Evolutionary conservation across 306 rosid genomes (phyloP).

Genomic region (Malus sylvestris): DNA sequence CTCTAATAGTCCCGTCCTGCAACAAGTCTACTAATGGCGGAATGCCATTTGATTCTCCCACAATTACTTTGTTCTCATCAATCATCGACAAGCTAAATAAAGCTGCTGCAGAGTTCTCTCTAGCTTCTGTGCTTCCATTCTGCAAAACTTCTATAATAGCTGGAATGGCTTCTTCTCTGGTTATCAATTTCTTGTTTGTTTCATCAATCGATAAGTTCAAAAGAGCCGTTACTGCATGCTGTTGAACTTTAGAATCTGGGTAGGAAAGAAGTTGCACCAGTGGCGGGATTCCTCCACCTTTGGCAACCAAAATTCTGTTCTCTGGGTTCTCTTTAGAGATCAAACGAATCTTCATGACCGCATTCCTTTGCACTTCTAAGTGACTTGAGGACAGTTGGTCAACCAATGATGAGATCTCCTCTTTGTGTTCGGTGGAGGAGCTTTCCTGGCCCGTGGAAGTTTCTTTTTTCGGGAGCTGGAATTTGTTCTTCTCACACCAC

Average conservation of each 20-base stretch:
- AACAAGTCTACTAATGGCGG: slow-evolving; percentile 50
- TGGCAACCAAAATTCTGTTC: slow-evolving; percentile 47
- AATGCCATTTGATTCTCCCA: slow-evolving; percentile 49
- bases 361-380: slow-evolving; percentile 49
- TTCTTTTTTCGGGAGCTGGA: slow-evolving; percentile 33
- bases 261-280: slow-evolving; percentile 57
- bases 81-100: slow-evolving; percentile 72
- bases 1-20: slow-evolving; percentile 52
- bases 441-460: slow-evolving; percentile 17
- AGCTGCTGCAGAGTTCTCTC: slow-evolving; percentile 75
- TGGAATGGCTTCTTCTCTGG: slow-evolving; percentile 59
- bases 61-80: slow-evolving; percentile 53
- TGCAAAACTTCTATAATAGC: slow-evolving; percentile 57
- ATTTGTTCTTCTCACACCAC: slow-evolving; percentile 65
- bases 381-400: slow-evolving; percentile 39
- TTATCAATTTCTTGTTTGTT: slow-evolving; percentile 44
- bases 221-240: slow-evolving; percentile 65
- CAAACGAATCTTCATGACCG: slow-evolving; percentile 50
- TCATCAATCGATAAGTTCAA: slow-evolving; percentile 65
- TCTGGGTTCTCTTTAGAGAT: slow-evolving; percentile 62
- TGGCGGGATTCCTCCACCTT: slow-evolving; percentile 52
- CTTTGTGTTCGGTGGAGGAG: slow-evolving; percentile 15
- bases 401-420: slow-evolving; percentile 43
- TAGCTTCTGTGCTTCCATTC: slow-evolving; percentile 51
- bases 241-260: slow-evolving; percentile 62